Conservation (phyloP, 192 early-diverging fungal species). For the Backusella morwellensis region DNA sequence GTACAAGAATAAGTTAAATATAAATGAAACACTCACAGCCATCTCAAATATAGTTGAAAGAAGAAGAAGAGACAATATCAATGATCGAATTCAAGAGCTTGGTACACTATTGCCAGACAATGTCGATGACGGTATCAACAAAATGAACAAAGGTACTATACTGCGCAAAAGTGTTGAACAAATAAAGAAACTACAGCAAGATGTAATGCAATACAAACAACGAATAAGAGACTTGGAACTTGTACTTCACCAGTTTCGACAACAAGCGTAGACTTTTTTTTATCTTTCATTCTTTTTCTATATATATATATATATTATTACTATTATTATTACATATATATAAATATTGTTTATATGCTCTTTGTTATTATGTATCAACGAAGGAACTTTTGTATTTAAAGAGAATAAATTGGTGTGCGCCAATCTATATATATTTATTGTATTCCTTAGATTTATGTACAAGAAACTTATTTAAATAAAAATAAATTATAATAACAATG, state of each 20-base stretch:
- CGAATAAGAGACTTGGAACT: constrained; percentile 33
- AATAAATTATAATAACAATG: no score
- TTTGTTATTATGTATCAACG: background rate
- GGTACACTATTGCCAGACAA: constrained; percentile 80
- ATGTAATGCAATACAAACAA: constrained; percentile 27
- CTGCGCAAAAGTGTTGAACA: constrained; percentile 93
- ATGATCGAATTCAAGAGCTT: constrained; percentile 97
- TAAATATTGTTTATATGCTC: background rate
- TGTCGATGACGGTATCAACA: constrained; percentile 75
- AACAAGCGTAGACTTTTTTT: constrained; percentile 2
- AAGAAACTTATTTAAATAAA: no score
- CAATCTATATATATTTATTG: background rate
- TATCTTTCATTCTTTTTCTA: background rate
- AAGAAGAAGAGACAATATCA: constrained; percentile 95
- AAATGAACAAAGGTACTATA: constrained; percentile 96
- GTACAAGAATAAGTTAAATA: background rate
- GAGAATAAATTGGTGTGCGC: background rate
- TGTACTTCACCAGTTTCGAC: constrained; percentile 23
- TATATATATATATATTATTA: background rate
- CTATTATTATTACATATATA: background rate
- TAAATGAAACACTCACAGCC: background rate
- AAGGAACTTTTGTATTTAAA: background rate
- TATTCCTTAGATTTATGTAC: no score
- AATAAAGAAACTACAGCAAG: constrained; percentile 50
- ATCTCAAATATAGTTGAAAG: constrained; percentile 74